Conservation (phyloP, 208 protist genomes). For the Trypanosoma platydactyli region DNA sequence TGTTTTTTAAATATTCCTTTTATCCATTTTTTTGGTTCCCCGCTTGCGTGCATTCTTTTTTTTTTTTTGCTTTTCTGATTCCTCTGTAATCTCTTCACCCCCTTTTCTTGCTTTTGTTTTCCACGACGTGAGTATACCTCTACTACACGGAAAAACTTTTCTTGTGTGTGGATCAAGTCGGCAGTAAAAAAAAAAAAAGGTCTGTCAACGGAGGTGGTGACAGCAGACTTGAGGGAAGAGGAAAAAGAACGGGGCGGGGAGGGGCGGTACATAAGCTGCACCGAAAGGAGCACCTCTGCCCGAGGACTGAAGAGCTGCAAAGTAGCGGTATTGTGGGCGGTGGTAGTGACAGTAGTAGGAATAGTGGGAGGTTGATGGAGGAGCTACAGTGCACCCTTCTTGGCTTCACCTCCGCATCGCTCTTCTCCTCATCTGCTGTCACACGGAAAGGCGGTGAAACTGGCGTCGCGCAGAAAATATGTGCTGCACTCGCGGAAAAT, state of each 20-base stretch:
- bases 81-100: no score
- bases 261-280: slow-evolving; percentile 7
- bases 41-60: no score
- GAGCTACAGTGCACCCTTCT: slow-evolving; percentile 82
- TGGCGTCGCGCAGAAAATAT: neutral
- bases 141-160: neutral
- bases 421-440: slow-evolving; percentile 11
- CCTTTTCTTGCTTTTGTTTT: neutral
- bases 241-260: neutral
- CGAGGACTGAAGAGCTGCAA: no score
- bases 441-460: neutral
- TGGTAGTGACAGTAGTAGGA: slow-evolving; percentile 3
- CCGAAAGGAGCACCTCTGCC: no score
- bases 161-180: neutral
- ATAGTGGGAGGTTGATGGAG: slow-evolving; percentile 49
- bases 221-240: neutral
- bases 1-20: neutral
- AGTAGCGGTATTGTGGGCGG: no score
- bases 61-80: neutral
- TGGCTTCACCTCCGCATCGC: slow-evolving; percentile 61
- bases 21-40: neutral
- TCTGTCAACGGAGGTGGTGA: no score
- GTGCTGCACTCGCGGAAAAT: slow-evolving; percentile 31
- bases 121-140: neutral
- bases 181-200: no score